phyloP scores from a whole-genome alignment of 176 grass and related monocot species.

The Rhipidocladum racemiflorum region DNA sequence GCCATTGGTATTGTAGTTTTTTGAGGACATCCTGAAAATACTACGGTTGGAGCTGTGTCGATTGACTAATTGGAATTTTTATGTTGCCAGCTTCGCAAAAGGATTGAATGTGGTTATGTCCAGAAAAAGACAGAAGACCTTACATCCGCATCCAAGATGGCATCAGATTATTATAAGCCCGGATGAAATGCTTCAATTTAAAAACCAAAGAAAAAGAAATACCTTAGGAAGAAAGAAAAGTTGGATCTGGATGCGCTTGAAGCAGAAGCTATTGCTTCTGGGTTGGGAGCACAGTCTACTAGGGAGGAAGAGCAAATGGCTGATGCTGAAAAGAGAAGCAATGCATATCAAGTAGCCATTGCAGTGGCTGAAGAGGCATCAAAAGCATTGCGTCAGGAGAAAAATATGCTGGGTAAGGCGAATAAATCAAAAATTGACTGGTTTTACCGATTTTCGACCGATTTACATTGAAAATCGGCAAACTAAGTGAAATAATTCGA shows the following conservation, averaged over 20 bases:
- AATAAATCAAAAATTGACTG: too few relatives aligned
- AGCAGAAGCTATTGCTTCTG: constrained; percentile 78
- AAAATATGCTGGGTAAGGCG: too few relatives aligned
- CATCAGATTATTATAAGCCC: constrained; percentile 81
- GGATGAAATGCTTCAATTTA: constrained; percentile 90
- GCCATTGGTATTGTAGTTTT: not conserved
- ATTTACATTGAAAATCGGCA: too few relatives aligned
- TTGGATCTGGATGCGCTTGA: constrained; percentile 86
- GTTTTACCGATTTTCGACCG: too few relatives aligned
- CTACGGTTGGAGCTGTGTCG: not conserved
- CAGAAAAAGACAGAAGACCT: constrained; percentile 69
- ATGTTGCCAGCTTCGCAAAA: constrained; percentile 75
- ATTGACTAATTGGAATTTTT: constrained; percentile 22
- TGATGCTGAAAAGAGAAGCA: too few relatives aligned
- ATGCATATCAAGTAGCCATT: too few relatives aligned
- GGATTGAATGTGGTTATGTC: constrained; percentile 54
- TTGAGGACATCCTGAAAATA: not conserved
- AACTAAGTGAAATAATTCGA: too few relatives aligned
- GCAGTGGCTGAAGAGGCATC: too few relatives aligned
- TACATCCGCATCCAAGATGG: constrained; percentile 47
- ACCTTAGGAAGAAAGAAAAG: constrained; percentile 87
- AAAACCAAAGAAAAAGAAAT: constrained; percentile 99
- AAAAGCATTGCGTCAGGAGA: too few relatives aligned
- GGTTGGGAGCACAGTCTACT: constrained; percentile 62
- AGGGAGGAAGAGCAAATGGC: too few relatives aligned